phyloP scores from a whole-genome alignment of 257 asterid genomes.

The Solanum sparsipilum region DNA sequence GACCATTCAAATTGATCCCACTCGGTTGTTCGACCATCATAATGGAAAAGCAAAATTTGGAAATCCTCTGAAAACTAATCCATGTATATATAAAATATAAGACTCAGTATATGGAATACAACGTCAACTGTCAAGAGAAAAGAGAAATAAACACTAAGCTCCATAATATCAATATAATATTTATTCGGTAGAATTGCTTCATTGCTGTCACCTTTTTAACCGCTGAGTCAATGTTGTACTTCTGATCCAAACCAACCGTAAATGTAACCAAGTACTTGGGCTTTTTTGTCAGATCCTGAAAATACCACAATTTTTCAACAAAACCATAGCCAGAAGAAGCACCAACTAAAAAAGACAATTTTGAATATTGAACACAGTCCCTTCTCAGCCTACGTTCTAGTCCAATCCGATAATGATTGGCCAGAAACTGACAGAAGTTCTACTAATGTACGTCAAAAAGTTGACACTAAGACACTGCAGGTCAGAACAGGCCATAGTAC shows the following conservation, averaged over 20 bases:
- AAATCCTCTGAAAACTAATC: slow-evolving; percentile 85
- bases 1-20: slow-evolving; percentile 99
- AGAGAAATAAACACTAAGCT: neutral
- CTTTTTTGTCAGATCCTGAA: slow-evolving; percentile 85
- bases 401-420: neutral
- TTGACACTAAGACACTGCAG: neutral
- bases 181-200: neutral
- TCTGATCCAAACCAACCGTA: slow-evolving; percentile 89
- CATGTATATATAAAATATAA: neutral
- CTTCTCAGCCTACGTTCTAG: neutral
- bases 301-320: slow-evolving; percentile 1
- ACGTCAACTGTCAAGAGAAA: neutral
- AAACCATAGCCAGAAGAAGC: neutral
- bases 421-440: neutral
- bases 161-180: neutral
- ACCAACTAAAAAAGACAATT: neutral
- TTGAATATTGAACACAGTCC: neutral
- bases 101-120: slow-evolving; percentile 9
- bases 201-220: slow-evolving; percentile 65
- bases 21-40: slow-evolving; percentile 88
- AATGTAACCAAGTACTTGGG: slow-evolving; percentile 89
- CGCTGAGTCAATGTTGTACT: slow-evolving; percentile 59
- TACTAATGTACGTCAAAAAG: neutral
- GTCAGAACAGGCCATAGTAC: neutral
- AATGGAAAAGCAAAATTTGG: slow-evolving; percentile 93